Evolutionary conservation across 805 yeast species (phyloP).

Genomic region (Myxozyma sirexii): DNA sequence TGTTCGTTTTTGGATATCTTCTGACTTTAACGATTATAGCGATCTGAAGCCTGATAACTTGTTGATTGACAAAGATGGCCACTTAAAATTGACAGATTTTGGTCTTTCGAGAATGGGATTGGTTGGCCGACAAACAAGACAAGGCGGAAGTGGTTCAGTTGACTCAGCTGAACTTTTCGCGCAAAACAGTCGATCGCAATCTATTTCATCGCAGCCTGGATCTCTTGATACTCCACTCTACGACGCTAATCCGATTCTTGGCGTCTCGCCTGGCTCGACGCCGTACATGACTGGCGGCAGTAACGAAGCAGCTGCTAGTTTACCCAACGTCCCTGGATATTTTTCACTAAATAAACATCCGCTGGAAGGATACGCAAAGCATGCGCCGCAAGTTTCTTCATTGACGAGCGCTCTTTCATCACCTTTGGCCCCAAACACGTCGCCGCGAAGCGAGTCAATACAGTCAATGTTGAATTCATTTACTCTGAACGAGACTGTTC

Average conservation of each 20-base stretch:
- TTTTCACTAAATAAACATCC: conserved; percentile 25
- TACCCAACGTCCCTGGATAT: conserved; percentile 30
- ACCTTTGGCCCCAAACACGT: not conserved
- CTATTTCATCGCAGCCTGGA: conserved; percentile 21
- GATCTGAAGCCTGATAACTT: conserved; percentile 95
- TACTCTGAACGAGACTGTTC: conserved; percentile 12
- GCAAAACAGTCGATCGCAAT: conserved; percentile 14
- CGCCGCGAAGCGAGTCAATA: conserved; percentile 20
- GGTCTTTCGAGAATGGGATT: conserved; percentile 91
- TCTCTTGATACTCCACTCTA: conserved; percentile 26
- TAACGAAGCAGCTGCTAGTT: not conserved
- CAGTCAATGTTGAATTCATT: conserved; percentile 28
- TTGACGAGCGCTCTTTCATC: not conserved
- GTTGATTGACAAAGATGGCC: conserved; percentile 83
- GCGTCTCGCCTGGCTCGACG: conserved; percentile 29
- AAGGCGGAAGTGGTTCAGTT: conserved; percentile 4
- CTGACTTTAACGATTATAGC: conserved; percentile 16
- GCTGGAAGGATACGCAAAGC: conserved; percentile 8
- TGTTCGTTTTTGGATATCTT: not conserved
- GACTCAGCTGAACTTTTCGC: conserved; percentile 30
- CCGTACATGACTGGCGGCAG: conserved; percentile 18
- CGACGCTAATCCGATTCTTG: conserved; percentile 14
- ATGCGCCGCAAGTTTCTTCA: not conserved
- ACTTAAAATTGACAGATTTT: conserved; percentile 90
- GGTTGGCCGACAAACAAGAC: conserved; percentile 65